phyloP scores from a whole-genome alignment of 257 asterid species.

The Scutellaria baicalensis region DNA sequence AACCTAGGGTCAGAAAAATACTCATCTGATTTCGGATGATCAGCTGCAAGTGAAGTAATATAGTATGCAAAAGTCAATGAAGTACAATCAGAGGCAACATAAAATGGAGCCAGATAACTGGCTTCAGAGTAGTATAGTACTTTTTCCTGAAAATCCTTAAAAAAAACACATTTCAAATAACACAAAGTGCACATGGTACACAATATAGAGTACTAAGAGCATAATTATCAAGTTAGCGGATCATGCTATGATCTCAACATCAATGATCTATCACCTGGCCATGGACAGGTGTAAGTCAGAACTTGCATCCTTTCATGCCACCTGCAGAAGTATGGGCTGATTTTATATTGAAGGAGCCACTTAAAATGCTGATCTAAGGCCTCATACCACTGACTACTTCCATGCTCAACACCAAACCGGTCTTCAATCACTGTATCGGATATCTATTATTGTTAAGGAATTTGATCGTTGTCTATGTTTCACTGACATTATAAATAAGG shows the following conservation, averaged over 20 bases:
- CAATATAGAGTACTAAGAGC: not conserved
- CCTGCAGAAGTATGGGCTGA: conserved; percentile 97
- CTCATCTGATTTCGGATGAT: conserved; percentile 96
- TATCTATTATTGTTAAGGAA: conserved; percentile 60
- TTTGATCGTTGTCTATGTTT: conserved; percentile 4
- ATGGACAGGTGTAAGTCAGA: conserved; percentile 92
- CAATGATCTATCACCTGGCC: conserved; percentile 70
- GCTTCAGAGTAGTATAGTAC: not conserved
- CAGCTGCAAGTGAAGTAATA: conserved; percentile 47
- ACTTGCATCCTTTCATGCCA: conserved; percentile 98
- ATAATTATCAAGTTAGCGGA: not conserved
- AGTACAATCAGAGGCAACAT: not conserved
- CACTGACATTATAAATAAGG: not conserved
- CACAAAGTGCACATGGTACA: not conserved
- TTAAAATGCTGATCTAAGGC: conserved; percentile 84
- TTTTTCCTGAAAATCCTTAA: not conserved
- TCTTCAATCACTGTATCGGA: conserved; percentile 98
- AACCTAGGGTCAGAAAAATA: conserved; percentile 90
- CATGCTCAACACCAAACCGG: conserved; percentile 94
- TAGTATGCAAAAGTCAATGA: not conserved
- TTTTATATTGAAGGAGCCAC: conserved; percentile 91
- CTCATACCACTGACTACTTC: conserved; percentile 87
- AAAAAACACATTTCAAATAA: not conserved
- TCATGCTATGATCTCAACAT: not conserved
- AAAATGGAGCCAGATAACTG: not conserved